These are phyloP conservation scores for Vigna hirtella DNA, from an alignment of 306 rosid species.

Conservation along the genomic window DNA sequence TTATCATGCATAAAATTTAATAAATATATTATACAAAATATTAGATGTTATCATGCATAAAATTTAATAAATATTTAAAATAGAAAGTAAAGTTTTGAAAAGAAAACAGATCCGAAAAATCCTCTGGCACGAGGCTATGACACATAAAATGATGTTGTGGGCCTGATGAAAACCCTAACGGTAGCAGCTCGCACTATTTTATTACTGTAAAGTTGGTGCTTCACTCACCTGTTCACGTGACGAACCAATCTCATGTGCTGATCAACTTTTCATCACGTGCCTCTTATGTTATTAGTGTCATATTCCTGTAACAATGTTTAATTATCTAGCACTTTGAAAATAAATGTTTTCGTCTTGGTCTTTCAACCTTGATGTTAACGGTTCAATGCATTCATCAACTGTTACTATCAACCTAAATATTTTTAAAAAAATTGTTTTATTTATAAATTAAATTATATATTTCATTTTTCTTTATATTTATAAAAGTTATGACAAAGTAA, in stretches of 20 bases:
- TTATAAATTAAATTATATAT: too few species aligned
- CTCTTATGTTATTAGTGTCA: neutral
- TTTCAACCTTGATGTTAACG: too few species aligned
- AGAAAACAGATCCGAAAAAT: neutral
- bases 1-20: neutral
- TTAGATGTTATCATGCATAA: neutral
- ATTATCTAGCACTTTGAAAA: too few species aligned
- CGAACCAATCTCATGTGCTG: neutral
- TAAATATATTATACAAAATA: too few species aligned
- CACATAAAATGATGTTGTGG: conserved; percentile 14
- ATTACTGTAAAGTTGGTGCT: conserved; percentile 1
- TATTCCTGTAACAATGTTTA: neutral
- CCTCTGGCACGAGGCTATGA: neutral
- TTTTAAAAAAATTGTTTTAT: too few species aligned
- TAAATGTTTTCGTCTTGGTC: too few species aligned
- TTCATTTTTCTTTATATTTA: too few species aligned
- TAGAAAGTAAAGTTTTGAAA: neutral
- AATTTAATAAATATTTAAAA: neutral
- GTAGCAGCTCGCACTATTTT: conserved; percentile 7
- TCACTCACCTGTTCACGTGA: conserved; percentile 1
- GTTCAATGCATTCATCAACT: too few species aligned
- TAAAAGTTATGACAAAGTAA: too few species aligned
- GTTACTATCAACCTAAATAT: too few species aligned
- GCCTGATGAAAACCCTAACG: conserved; percentile 2
- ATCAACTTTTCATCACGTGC: conserved; percentile 16